These are phyloP conservation scores for Anastatica hierochuntica DNA, from an alignment of 345 rosid genomes.

Conservation along the genomic window DNA sequence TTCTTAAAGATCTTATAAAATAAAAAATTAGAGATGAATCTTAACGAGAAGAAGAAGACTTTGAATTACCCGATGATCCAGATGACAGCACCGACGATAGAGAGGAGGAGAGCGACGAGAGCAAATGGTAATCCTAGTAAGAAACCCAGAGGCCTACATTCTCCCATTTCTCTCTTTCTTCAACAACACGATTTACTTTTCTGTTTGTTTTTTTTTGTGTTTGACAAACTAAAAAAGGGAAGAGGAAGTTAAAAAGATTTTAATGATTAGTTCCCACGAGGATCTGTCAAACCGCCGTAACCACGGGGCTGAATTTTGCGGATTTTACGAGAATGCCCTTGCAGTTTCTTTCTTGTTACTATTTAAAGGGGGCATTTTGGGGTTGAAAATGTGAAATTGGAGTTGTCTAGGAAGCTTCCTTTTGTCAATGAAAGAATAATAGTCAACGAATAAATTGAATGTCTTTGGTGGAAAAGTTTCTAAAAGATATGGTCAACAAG, in stretches of 20 bases:
- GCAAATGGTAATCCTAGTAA: slow-evolving; percentile 75
- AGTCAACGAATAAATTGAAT: too few relatives aligned
- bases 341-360: background rate
- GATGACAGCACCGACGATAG: slow-evolving; percentile 57
- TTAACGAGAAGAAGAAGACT: background rate
- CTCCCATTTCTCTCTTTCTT: slow-evolving; percentile 35
- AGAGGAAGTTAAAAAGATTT: too few relatives aligned
- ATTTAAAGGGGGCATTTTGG: too few relatives aligned
- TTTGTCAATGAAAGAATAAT: too few relatives aligned
- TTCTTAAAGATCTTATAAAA: background rate
- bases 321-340: background rate
- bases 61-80: slow-evolving; percentile 70
- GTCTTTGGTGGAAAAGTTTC: too few relatives aligned
- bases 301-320: background rate
- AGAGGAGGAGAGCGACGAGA: slow-evolving; percentile 46
- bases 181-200: too few relatives aligned
- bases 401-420: too few relatives aligned
- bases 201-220: background rate
- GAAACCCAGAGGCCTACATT: slow-evolving; percentile 81
- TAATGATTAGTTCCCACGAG: background rate
- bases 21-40: background rate
- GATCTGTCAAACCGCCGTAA: slow-evolving; percentile 9
- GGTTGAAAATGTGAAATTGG: too few relatives aligned
- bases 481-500: too few relatives aligned
- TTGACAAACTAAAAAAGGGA: too few relatives aligned